Conservation (phyloP, 176 grass and related monocot species). For the bread wheat (Triticum aestivum) region IWGSC_CS_RefSeq_v2.1 NC_057811.1:80781999-80782498, state of each 20-base stretch:
- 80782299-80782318: not conserved
- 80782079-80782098: too few relatives aligned
- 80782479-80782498: constrained; percentile 63
- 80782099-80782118: too few relatives aligned
- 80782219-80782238: not conserved
- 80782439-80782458: constrained; percentile 32
- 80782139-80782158: not conserved
- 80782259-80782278: not conserved
- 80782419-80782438: constrained; percentile 38
- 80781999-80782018: too few relatives aligned
- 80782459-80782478: constrained; percentile 42
- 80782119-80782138: too few relatives aligned
- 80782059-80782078: too few relatives aligned
- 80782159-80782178: not conserved
- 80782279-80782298: not conserved
- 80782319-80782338: not conserved
- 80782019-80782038: too few relatives aligned
- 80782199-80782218: not conserved
- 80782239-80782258: not conserved
- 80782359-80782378: constrained; percentile 26
- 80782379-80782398: constrained; percentile 45
- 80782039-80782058: too few relatives aligned
- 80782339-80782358: not conserved
- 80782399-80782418: constrained; percentile 37
- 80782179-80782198: not conserved